Evolutionary conservation across 192 early-diverging fungal species (phyloP), one percentile per base, ranked within the genome.

Genomic region (Umbelopsis ramanniana): DNA sequence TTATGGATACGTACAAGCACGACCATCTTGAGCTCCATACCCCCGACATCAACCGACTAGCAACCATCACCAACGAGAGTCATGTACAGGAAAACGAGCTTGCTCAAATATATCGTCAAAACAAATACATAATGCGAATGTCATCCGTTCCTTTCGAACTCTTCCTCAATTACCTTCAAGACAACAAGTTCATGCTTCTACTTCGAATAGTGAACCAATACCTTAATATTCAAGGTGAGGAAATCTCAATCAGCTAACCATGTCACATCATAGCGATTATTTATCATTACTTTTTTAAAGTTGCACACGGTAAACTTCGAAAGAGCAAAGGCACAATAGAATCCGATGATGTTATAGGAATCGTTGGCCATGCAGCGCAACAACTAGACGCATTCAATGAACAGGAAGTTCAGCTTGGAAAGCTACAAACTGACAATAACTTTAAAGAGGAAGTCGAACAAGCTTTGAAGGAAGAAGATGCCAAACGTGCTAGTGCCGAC

Each of bases 151-250:
- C 95, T 1, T 94, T 93, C 72, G 93, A 95, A 79, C 88, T 99
- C 22, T 87, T 98, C 66, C 75, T 98, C 57, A 87, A 91, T 67
- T 98, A 93, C 76, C 79, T 99, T 72, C 94, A 97, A 80, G 96
- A 98, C 72, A 95, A 95, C 84, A 90, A 93, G 60, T 93, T 91
- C 63, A 93, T 93, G 75, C 81, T 96, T 47, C 71, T 99, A 50
- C 88, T 97, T 73, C 85, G 95, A 75, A 87, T 98, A 26, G 89
- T 97, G 48, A 97, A 99, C 78, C 94, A 97, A 81, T 89, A 97
- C 68, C 63, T 98, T 24, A 90, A 91, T 69, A 96, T 99, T 29
- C 80, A 89, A 74, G 88, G 83, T 84, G 72, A 54, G 45, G 26
- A 5, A 29, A 22, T 46, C 37, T 33, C 19, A 10, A 47, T 5